Conservation (phyloP, 2,329 filamentous ascomycete species). For the Trichoderma sp. region DNA sequence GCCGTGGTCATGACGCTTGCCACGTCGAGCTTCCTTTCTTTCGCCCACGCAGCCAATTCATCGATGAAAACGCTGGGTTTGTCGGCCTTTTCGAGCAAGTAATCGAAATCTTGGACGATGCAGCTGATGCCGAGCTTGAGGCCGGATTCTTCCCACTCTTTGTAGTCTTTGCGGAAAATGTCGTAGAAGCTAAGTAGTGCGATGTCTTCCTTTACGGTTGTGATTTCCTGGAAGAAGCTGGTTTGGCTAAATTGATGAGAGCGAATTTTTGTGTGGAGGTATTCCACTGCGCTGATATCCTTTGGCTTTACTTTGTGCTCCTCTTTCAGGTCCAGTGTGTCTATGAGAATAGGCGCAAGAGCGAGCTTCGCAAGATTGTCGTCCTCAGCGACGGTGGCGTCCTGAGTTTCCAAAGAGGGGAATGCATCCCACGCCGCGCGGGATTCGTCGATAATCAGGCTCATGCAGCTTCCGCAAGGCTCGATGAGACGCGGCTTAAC, state of each 20-base stretch:
- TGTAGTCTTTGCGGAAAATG: conserved; percentile 81
- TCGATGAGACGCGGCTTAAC: conserved; percentile 64
- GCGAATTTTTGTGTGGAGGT: conserved; percentile 58
- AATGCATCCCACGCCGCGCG: conserved; percentile 61
- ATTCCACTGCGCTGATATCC: conserved; percentile 61
- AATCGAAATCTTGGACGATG: conserved; percentile 65
- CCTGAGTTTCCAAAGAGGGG: conserved; percentile 35
- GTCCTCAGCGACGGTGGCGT: conserved; percentile 46
- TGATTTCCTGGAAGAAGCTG: conserved; percentile 63
- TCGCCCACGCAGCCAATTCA: conserved; percentile 56
- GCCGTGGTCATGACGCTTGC: conserved; percentile 72
- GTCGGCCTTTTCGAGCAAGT: conserved; percentile 59
- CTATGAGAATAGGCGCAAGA: conserved; percentile 72
- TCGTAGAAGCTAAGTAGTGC: conserved; percentile 64
- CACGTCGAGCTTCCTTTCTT: conserved; percentile 64
- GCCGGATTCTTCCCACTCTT: conserved; percentile 68
- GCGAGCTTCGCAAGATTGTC: conserved; percentile 67
- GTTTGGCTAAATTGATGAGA: conserved; percentile 54
- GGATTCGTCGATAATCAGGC: conserved; percentile 66
- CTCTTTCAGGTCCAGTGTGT: conserved; percentile 68
- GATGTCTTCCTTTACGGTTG: conserved; percentile 69
- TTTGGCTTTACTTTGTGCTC: conserved; percentile 66
- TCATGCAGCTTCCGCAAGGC: conserved; percentile 73
- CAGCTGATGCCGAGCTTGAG: conserved; percentile 69
- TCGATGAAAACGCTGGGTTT: conserved; percentile 51